Percentiles rank a stretch among this genome's conserved stretches.
phyloP scores from a whole-genome alignment of 768 basidiomycete species.

The Dioszegia crocea region DNA sequence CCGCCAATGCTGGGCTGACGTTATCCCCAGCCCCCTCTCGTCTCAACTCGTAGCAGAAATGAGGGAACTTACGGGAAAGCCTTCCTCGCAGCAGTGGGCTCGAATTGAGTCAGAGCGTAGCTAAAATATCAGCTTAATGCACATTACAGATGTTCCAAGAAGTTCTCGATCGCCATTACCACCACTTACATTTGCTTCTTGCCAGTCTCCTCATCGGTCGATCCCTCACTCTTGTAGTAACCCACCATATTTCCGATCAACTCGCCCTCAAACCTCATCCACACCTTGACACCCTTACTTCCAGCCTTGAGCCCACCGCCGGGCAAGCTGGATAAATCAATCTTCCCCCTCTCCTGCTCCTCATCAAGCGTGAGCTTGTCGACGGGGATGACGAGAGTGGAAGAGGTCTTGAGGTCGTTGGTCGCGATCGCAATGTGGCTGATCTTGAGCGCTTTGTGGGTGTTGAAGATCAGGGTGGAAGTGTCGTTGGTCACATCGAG shows the following conservation, averaged over 20 bases:
- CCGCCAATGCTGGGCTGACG: too few species aligned
- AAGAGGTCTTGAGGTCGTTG: slow-evolving; percentile 35
- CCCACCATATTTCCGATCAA: slow-evolving; percentile 73
- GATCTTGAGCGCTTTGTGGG: slow-evolving; percentile 73
- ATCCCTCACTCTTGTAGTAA: slow-evolving; percentile 35
- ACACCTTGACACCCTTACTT: slow-evolving; percentile 57
- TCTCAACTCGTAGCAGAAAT: too few species aligned
- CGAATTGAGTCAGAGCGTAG: slow-evolving; percentile 80
- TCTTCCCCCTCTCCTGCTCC: slow-evolving; percentile 62
- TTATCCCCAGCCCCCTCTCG: too few species aligned
- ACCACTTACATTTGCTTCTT: slow-evolving; percentile 58
- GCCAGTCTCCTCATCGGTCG: slow-evolving; percentile 57
- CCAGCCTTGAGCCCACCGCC: slow-evolving; percentile 58
- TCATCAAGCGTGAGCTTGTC: slow-evolving; percentile 57
- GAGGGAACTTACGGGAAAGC: slow-evolving; percentile 45
- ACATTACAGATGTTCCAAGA: too few species aligned
- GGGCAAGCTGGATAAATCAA: slow-evolving; percentile 62
- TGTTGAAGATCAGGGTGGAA: slow-evolving; percentile 60
- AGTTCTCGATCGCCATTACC: too few species aligned
- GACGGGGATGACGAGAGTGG: slow-evolving; percentile 24
- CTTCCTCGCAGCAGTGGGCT: slow-evolving; percentile 80
- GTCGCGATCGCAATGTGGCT: slow-evolving; percentile 51
- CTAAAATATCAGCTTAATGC: slow-evolving; percentile 25
- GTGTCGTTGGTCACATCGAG: slow-evolving; percentile 28
- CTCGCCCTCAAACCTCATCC: slow-evolving; percentile 63